Percentiles rank a stretch among this genome's conserved stretches.
Evolutionary conservation across 2,329 filamentous ascomycete genomes (phyloP).

Genomic region (Cryphonectria parasitica): DNA sequence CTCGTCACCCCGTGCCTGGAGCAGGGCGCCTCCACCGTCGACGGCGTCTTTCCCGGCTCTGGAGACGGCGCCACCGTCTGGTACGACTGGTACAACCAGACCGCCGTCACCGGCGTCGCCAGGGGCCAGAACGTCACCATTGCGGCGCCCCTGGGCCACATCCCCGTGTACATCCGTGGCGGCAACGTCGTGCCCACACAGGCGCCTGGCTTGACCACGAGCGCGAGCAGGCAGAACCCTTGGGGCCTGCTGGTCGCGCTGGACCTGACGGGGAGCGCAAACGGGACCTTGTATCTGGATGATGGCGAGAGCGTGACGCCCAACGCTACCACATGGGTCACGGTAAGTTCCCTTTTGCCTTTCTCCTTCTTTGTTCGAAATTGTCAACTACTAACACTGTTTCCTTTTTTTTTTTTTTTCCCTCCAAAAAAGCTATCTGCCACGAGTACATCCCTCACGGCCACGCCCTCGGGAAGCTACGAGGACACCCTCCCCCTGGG

Average conservation of each 20-base stretch:
- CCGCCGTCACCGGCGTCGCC: constrained; percentile 46
- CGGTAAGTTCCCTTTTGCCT: constrained; percentile 38
- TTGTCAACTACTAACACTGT: too few species aligned
- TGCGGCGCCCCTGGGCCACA: constrained; percentile 62
- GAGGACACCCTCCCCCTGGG: constrained; percentile 60
- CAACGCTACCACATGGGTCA: constrained; percentile 57
- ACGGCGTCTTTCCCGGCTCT: constrained; percentile 71
- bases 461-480: constrained; percentile 54
- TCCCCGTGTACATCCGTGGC: constrained; percentile 72
- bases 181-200: constrained; percentile 70
- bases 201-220: constrained; percentile 69
- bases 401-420: neutral
- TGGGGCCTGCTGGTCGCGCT: constrained; percentile 72
- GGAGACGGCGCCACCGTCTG: constrained; percentile 60
- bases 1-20: constrained; percentile 70
- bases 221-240: constrained; percentile 62
- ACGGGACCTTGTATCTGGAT: constrained; percentile 70
- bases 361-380: neutral
- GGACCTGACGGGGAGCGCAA: constrained; percentile 56
- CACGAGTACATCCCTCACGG: constrained; percentile 49
- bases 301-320: constrained; percentile 71
- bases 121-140: constrained; percentile 46
- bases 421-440: constrained; percentile 44
- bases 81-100: constrained; percentile 82
- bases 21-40: constrained; percentile 63